phyloP scores from a whole-genome alignment of 495 filamentous ascomycete species.

The Xylona heveae region DNA sequence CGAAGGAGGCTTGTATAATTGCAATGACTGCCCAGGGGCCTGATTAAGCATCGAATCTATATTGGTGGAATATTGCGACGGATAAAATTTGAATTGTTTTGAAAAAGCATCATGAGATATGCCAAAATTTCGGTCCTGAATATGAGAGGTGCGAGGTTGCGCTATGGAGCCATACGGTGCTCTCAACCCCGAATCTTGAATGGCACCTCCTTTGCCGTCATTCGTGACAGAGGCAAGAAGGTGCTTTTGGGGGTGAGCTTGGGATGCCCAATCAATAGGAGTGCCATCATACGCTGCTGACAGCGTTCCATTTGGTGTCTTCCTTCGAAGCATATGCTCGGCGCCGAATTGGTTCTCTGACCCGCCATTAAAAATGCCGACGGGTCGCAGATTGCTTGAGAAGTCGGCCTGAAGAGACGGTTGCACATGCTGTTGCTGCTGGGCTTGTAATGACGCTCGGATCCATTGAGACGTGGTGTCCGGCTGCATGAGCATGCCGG shows the following conservation, averaged over 20 bases:
- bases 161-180: not conserved
- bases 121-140: too few relatives aligned
- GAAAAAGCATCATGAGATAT: too few relatives aligned
- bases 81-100: conserved; percentile 1
- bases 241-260: conserved; percentile 69
- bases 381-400: too few relatives aligned
- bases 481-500: too few relatives aligned
- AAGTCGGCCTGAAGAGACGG: too few relatives aligned
- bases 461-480: too few relatives aligned
- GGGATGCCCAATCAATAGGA: conserved; percentile 47
- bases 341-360: too few relatives aligned
- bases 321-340: conserved; percentile 74
- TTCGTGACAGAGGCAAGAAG: conserved; percentile 43
- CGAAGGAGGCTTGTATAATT: conserved; percentile 13
- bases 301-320: conserved; percentile 85
- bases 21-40: conserved; percentile 11
- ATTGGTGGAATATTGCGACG: not conserved
- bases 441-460: too few relatives aligned
- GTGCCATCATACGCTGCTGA: conserved; percentile 89
- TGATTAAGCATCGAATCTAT: conserved; percentile 21
- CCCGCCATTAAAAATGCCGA: too few relatives aligned
- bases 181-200: too few relatives aligned
- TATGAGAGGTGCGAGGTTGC: not conserved
- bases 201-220: too few relatives aligned
- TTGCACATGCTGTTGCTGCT: too few relatives aligned